Evolutionary conservation across 768 basidiomycete genomes (phyloP), one percentile per base, ranked within the genome.

Genomic region (Exidia glandulosa): DNA sequence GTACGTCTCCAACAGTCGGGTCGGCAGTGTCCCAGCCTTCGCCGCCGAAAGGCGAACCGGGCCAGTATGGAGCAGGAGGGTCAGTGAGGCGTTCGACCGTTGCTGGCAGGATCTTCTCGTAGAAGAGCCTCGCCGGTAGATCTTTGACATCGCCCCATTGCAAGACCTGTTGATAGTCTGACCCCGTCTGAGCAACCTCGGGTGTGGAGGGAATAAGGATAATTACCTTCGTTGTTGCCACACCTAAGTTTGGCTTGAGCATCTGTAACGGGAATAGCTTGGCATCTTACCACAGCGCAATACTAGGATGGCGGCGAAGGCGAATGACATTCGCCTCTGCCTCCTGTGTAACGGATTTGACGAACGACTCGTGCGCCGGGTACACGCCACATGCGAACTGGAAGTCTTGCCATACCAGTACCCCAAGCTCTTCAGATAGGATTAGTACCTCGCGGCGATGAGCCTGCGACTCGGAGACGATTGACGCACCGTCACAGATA

Each of bases 381-480:
- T 96, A 95, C 85, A 91, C 89, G 27, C 94, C 94, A 69, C 94
- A 96, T 32, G 86, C 93, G 70, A 97, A 97, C 86, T 90, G 87
- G 72, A 96, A 94, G 72, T 97, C 95, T 73, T 96, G 94, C 94
- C 94, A 96, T 30, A 96, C 93, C 36, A 96, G 77, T 54, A 97
- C 65, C 27, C 71, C 74, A 1, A 71, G 65, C 57, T 78, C 75
- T 80, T 37, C 27, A 30, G 36, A 23, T 13, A 32, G 32, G 29
- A 54, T 52, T n/a, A 31, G 48, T 23, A 30, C 29, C 23, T 50
- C 10, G 6, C 5, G 2, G 19, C 64, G n/a, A n/a, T n/a, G n/a
- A n/a, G n/a, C n/a, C n/a, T n/a, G n/a, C n/a, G n/a, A n/a, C n/a
- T 14, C 16, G 23, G 55, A 16, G 13, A 4, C 67, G 72, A 56